Conservation (phyloP, 306 rosid genomes). For the Cicer cuneatum region DNA sequence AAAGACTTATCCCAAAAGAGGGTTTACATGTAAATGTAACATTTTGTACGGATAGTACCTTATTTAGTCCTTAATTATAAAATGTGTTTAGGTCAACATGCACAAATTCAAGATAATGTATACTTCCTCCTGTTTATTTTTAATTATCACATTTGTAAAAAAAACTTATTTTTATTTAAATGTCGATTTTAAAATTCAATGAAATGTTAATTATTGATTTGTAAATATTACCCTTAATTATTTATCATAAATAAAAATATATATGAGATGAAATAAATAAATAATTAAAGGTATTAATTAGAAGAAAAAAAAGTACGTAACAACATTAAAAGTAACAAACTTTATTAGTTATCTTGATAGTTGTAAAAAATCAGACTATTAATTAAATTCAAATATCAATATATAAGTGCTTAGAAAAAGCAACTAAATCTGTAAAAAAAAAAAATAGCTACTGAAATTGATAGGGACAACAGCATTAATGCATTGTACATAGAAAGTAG, state of each 20-base stretch:
- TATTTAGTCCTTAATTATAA: slow-evolving; percentile 25
- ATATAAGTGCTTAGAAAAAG: slow-evolving; percentile 15
- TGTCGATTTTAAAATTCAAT: too few species aligned
- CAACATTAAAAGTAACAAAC: too few species aligned
- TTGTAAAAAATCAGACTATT: neutral
- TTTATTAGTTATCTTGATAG: too few species aligned
- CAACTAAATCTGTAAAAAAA: neutral
- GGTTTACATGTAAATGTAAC: slow-evolving; percentile 19
- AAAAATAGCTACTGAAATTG: slow-evolving; percentile 31
- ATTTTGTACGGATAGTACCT: slow-evolving; percentile 56
- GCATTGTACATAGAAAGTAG: slow-evolving; percentile 26
- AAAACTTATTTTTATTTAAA: too few species aligned
- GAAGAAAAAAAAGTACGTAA: too few species aligned
- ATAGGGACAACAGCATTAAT: slow-evolving; percentile 21
- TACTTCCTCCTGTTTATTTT: too few species aligned
- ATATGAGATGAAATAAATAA: too few species aligned
- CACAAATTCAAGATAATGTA: slow-evolving; percentile 26
- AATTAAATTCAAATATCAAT: neutral
- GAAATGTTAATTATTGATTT: too few species aligned
- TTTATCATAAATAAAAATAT: too few species aligned
- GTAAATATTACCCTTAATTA: too few species aligned
- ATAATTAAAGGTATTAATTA: too few species aligned
- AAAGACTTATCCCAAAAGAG: slow-evolving; percentile 42
- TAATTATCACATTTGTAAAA: too few species aligned
- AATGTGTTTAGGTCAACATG: slow-evolving; percentile 34